Conservation (phyloP, 169 alveolate genomes). For the Plasmodium gaboni region DNA sequence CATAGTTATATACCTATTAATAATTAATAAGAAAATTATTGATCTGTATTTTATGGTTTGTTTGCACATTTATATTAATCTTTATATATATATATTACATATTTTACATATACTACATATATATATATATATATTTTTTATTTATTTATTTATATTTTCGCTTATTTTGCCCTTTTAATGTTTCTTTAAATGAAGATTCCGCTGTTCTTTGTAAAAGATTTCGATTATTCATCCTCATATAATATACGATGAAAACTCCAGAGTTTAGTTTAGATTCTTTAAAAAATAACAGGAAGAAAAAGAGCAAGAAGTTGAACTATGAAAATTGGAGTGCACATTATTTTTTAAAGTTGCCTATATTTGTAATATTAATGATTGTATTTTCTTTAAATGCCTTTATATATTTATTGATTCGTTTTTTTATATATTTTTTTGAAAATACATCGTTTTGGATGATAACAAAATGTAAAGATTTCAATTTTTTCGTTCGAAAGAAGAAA, state of each 20-base stretch:
- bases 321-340: conserved; percentile 61
- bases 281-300: conserved; percentile 40
- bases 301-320: conserved; percentile 18
- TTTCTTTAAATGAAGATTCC: no score
- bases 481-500: not conserved
- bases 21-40: no score
- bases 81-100: not conserved
- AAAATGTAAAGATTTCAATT: conserved; percentile 29
- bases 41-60: no score
- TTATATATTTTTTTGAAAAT: conserved; percentile 44
- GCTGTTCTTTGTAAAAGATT: no score
- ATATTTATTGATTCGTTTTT: conserved; percentile 51
- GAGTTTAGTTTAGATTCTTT: conserved; percentile 75
- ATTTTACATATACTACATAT: not conserved
- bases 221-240: not conserved
- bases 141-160: no score
- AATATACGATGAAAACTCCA: conserved; percentile 69
- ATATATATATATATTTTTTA: not conserved
- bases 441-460: conserved; percentile 41
- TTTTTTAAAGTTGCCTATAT: conserved; percentile 60
- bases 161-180: no score
- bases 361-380: conserved; percentile 44
- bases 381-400: conserved; percentile 60
- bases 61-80: no score
- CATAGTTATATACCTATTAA: no score